A percentile compares a stretch with the other conserved stretches of the same genome.
Conservation (phyloP, 768 basidiomycete genomes). For the button mushroom (Agaricus bisporus) region DNA sequence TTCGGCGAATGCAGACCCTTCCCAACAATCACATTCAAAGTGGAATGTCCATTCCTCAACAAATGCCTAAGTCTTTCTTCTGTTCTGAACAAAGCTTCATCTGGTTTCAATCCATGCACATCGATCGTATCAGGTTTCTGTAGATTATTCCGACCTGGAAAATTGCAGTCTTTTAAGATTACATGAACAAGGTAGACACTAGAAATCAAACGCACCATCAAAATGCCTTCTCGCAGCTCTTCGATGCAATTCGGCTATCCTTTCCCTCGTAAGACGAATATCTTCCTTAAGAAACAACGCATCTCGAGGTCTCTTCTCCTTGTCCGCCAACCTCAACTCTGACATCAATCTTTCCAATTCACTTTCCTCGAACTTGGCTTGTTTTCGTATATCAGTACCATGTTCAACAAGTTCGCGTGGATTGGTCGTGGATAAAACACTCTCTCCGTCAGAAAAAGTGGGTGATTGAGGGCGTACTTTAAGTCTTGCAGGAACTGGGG, state of each 20-base stretch:
- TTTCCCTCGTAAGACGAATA: slow-evolving; percentile 28
- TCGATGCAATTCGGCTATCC: slow-evolving; percentile 32
- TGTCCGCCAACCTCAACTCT: slow-evolving; percentile 23
- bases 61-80: slow-evolving; percentile 37
- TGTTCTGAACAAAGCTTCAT: slow-evolving; percentile 39
- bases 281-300: slow-evolving; percentile 32
- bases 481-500: not conserved
- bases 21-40: slow-evolving; percentile 47
- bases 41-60: slow-evolving; percentile 23
- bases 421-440: slow-evolving; percentile 26
- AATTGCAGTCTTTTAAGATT: not conserved
- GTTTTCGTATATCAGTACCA: slow-evolving; percentile 31
- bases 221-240: slow-evolving; percentile 41
- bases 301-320: slow-evolving; percentile 28
- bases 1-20: slow-evolving; percentile 78
- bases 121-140: slow-evolving; percentile 33
- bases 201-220: slow-evolving; percentile 26
- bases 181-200: not conserved
- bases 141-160: slow-evolving; percentile 22
- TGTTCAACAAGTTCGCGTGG: slow-evolving; percentile 23
- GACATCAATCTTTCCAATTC: slow-evolving; percentile 20
- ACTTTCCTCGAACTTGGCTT: slow-evolving; percentile 34
- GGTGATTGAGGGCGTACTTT: slow-evolving; percentile 8
- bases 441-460: slow-evolving; percentile 14
- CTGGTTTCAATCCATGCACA: slow-evolving; percentile 42